Conservation (phyloP, 2,329 filamentous ascomycete species). For the Cladosporium velox region DNA sequence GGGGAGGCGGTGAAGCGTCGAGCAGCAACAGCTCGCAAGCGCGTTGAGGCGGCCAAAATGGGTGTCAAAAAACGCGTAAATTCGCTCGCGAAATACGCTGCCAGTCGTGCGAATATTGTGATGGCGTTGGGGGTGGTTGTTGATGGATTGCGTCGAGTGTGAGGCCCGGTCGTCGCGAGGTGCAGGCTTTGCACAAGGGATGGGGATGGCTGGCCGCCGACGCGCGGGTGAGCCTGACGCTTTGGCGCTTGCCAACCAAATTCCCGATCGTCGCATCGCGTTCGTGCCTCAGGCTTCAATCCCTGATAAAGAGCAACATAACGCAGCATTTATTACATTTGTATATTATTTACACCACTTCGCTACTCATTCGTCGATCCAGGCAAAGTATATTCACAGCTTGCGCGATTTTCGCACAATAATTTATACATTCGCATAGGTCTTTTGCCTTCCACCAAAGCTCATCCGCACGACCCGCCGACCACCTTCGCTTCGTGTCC, state of each 20-base stretch:
- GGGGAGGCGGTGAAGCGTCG: constrained; percentile 20
- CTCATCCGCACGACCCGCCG: background rate
- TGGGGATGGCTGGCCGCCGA: background rate
- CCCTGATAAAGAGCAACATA: background rate
- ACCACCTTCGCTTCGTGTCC: background rate
- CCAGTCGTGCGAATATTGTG: constrained; percentile 14
- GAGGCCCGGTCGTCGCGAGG: background rate
- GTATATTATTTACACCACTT: background rate
- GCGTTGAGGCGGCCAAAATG: constrained; percentile 23
- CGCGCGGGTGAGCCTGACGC: background rate
- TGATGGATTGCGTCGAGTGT: constrained; percentile 19
- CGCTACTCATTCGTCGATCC: background rate
- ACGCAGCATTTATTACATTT: background rate
- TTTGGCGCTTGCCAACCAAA: background rate
- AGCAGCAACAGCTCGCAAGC: constrained; percentile 23
- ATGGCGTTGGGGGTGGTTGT: constrained; percentile 20
- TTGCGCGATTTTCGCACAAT: background rate
- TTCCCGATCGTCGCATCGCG: background rate
- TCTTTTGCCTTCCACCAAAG: background rate
- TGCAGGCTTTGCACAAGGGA: constrained; percentile 1
- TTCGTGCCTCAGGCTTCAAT: background rate
- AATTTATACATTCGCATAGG: background rate
- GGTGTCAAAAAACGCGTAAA: constrained; percentile 25
- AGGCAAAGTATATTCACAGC: background rate
- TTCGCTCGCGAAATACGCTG: background rate